These are phyloP conservation scores for Boletellus sp. DNA, from an alignment of 768 basidiomycete genomes.

Conservation along the genomic window DNA sequence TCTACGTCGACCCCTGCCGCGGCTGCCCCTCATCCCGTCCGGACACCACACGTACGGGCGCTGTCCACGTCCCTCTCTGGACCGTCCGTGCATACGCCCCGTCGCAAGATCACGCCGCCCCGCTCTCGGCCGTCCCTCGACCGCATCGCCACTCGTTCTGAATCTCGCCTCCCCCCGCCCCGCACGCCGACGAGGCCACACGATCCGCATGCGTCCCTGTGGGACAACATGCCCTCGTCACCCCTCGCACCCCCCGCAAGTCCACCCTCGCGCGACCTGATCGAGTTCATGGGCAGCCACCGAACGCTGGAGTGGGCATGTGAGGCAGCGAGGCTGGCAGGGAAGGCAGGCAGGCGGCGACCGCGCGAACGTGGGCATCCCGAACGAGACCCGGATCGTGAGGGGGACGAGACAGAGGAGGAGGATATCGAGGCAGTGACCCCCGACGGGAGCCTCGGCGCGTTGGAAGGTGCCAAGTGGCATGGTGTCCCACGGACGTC, in stretches of 20 bases:
- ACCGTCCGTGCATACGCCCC: constrained; percentile 20
- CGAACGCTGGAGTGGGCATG: constrained; percentile 34
- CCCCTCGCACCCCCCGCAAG: constrained; percentile 43
- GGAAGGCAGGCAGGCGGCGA: constrained; percentile 35
- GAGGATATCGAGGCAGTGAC: constrained; percentile 66
- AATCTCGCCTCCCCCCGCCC: constrained; percentile 27
- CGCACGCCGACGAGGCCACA: constrained; percentile 30
- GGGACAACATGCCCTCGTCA: constrained; percentile 35
- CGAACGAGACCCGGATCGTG: constrained; percentile 16
- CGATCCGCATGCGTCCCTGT: constrained; percentile 26
- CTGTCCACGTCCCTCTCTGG: constrained; percentile 18
- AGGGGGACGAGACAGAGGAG: constrained; percentile 54
- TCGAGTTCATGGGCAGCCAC: constrained; percentile 27
- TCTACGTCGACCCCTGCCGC: constrained; percentile 25
- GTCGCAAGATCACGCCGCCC: constrained; percentile 28
- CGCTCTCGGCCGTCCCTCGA: constrained; percentile 32
- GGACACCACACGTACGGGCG: constrained; percentile 38
- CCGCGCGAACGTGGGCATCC: neutral
- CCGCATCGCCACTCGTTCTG: constrained; percentile 29
- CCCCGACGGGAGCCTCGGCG: constrained; percentile 49
- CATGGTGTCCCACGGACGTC: constrained; percentile 1
- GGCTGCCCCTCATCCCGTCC: constrained; percentile 27
- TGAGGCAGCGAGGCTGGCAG: constrained; percentile 46
- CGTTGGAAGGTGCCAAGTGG: constrained; percentile 41
- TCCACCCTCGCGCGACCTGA: constrained; percentile 29